Evolutionary conservation across 257 asterid genomes (phyloP).

Genomic region (Sherardia arvensis): DNA sequence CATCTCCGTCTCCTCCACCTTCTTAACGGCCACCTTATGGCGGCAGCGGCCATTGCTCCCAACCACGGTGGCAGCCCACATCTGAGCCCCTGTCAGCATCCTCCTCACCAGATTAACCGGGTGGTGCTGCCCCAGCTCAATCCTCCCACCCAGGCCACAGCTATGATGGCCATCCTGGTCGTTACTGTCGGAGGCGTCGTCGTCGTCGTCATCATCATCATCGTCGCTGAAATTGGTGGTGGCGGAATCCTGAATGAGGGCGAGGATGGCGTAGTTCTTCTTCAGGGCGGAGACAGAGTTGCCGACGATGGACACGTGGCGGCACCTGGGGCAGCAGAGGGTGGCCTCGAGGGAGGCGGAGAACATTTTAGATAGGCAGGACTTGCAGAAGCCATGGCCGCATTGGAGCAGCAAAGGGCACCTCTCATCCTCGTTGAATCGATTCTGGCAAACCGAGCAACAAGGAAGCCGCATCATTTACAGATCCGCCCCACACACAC

Average conservation of each 20-base stretch:
- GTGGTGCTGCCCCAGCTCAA: constrained; percentile 24
- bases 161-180: constrained; percentile 32
- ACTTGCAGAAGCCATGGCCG: constrained; percentile 97
- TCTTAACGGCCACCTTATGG: constrained; percentile 82
- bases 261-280: constrained; percentile 75
- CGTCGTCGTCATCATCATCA: constrained; percentile 64
- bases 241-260: constrained; percentile 38
- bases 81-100: constrained; percentile 56
- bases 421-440: constrained; percentile 85
- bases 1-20: constrained; percentile 52
- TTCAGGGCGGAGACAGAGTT: constrained; percentile 79
- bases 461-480: constrained; percentile 61
- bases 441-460: constrained; percentile 86
- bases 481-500: not conserved
- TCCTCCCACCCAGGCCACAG: constrained; percentile 47
- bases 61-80: constrained; percentile 52
- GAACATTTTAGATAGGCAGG: constrained; percentile 80
- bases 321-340: constrained; percentile 94
- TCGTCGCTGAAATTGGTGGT: constrained; percentile 32
- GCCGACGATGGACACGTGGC: constrained; percentile 81
- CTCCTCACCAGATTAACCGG: constrained; percentile 24
- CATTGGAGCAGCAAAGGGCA: constrained; percentile 96
- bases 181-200: constrained; percentile 22
- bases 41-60: constrained; percentile 43
- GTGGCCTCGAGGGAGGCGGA: constrained; percentile 61